Evolutionary conservation across 163 green algal genomes (phyloP), one percentile per base, ranked within the genome.

Genomic region (Scenedesmus sp.): DNA sequence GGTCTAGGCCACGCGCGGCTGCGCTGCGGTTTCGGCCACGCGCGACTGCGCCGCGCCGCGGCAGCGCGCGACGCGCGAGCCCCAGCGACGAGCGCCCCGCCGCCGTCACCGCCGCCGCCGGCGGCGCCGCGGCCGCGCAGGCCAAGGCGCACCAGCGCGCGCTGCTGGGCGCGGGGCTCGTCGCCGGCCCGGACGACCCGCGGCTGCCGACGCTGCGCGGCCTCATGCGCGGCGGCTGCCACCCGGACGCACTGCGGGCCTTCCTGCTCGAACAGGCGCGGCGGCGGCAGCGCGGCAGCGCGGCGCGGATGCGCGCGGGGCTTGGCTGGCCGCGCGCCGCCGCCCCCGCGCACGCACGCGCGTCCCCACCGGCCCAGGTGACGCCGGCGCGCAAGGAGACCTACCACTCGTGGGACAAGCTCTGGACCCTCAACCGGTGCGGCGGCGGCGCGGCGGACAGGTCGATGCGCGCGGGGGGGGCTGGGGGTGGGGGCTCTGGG

Each of bases 381-480:
- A 79, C 57, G 42, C 71, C 71, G 51, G 71, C 71, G 9, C 71
- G 71, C 58, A 79, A 70, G 71, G 71, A 79, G 42, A 79, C 71
- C 18, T 63, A 60, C 26, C 71, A 79, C 71, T 54, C 36, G 29
- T 79, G 71, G 71, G 71, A 79, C 57, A 79, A 79, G 54, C 71
- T 79, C 18, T 79, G 71, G 71, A 79, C 71, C 2, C 71, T 79
- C 29, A 79, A 79, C 58, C n/a, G n/a, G n/a, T n/a, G n/a, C n/a
- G n/a, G n/a, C n/a, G n/a, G n/a, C n/a, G n/a, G n/a, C n/a, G n/a
- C n/a, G n/a, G n/a, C n/a, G n/a, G n/a, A n/a, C n/a, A n/a, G n/a
- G n/a, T n/a, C n/a, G n/a, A n/a, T n/a, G n/a, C n/a, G n/a, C n/a
- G n/a, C n/a, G n/a, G n/a, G n/a, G n/a, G n/a, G n/a, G n/a, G n/a